phyloP scores from a whole-genome alignment of 176 grass and related monocot species.

The Chrysopogon serrulatus region DNA sequence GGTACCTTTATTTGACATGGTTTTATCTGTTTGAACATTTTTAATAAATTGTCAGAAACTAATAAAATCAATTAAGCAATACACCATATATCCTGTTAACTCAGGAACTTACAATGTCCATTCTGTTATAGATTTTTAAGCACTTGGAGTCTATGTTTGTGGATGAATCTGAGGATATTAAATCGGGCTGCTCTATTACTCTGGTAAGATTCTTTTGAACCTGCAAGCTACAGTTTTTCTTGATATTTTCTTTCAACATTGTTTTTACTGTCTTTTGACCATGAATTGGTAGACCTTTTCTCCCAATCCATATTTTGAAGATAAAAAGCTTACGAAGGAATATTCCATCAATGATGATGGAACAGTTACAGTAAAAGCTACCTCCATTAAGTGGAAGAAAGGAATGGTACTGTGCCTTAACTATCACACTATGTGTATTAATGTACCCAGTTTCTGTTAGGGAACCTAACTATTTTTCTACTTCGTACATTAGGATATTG shows the following conservation, averaged over 20 bases:
- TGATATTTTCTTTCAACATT: background rate
- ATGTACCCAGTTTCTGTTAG: background rate
- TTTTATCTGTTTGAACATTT: background rate
- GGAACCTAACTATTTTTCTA: constrained; percentile 2
- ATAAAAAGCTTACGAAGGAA: constrained; percentile 66
- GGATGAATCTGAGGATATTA: constrained; percentile 82
- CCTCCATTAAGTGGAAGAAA: constrained; percentile 79
- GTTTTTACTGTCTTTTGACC: constrained; percentile 23
- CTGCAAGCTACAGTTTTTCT: background rate
- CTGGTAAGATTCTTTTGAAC: constrained; percentile 46
- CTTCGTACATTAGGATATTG: constrained; percentile 53
- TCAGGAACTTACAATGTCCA: background rate
- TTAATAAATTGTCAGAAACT: background rate
- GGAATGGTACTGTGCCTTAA: constrained; percentile 55
- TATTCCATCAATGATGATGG: constrained; percentile 67
- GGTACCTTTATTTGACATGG: constrained; percentile 21
- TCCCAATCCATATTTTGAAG: constrained; percentile 76
- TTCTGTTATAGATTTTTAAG: constrained; percentile 72
- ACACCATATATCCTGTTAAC: background rate
- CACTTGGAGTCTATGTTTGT: constrained; percentile 72
- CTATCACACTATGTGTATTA: background rate
- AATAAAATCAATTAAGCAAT: background rate
- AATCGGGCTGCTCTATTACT: constrained; percentile 80
- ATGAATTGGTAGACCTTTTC: constrained; percentile 61
- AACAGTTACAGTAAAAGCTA: constrained; percentile 50